A percentile compares a stretch with the other conserved stretches of the same genome.
Conservation (phyloP, 495 filamentous ascomycete species). For the Penicillium alfredii region DNA sequence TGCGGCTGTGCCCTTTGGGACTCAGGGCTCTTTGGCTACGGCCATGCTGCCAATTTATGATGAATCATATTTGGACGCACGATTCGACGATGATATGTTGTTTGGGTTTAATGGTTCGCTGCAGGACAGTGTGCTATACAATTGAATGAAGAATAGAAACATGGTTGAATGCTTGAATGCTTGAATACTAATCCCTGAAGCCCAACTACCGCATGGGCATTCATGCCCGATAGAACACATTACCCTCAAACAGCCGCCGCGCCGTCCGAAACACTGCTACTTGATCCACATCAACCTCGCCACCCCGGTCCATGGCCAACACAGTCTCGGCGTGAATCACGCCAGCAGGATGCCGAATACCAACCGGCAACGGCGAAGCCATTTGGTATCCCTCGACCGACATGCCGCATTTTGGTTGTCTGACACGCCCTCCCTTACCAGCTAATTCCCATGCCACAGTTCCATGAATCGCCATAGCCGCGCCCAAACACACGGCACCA, state of each 20-base stretch:
- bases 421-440: neutral
- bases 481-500: constrained; percentile 27
- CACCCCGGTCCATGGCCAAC: constrained; percentile 5
- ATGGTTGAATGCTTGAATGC: too few relatives aligned
- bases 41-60: neutral
- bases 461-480: constrained; percentile 21
- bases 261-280: constrained; percentile 29
- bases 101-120: constrained; percentile 22
- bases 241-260: constrained; percentile 23
- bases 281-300: constrained; percentile 10
- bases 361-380: constrained; percentile 4
- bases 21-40: neutral
- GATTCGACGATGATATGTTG: constrained; percentile 21
- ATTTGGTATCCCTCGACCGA: constrained; percentile 5
- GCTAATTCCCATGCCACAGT: constrained; percentile 23
- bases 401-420: constrained; percentile 15
- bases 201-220: too few relatives aligned
- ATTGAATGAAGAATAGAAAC: too few relatives aligned
- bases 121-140: constrained; percentile 16
- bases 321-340: constrained; percentile 17
- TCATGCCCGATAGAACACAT: constrained; percentile 22
- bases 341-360: constrained; percentile 19
- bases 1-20: neutral
- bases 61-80: constrained; percentile 4
- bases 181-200: too few relatives aligned